Evolutionary conservation across 805 yeast genomes (phyloP).

Genomic region (Candida multigemmis): DNA sequence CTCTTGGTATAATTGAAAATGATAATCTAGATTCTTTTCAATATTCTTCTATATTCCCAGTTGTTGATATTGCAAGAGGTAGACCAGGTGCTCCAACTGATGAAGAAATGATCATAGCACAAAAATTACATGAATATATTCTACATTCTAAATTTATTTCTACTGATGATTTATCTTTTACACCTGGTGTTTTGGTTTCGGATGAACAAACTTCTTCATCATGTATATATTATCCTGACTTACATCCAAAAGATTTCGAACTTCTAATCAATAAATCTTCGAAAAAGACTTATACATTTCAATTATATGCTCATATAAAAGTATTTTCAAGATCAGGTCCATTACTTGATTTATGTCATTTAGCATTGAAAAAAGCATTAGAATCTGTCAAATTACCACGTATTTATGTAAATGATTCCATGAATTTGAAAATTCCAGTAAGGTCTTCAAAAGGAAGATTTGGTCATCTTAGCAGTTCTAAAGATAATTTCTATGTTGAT

Average conservation of each 20-base stretch:
- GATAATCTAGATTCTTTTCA: constrained; percentile 8
- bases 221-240: constrained; percentile 11
- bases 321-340: constrained; percentile 81
- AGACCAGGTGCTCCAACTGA: constrained; percentile 73
- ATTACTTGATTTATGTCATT: constrained; percentile 67
- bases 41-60: constrained; percentile 49
- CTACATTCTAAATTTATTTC: constrained; percentile 47
- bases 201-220: constrained; percentile 6
- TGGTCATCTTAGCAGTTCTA: constrained; percentile 40
- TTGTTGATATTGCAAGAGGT: constrained; percentile 71
- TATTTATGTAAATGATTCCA: constrained; percentile 58
- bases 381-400: constrained; percentile 53
- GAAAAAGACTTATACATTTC: constrained; percentile 25
- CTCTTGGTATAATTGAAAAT: constrained; percentile 58
- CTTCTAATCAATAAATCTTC: constrained; percentile 7
- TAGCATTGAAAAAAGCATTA: constrained; percentile 56
- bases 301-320: constrained; percentile 63
- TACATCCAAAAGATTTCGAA: constrained; percentile 8
- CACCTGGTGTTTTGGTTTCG: constrained; percentile 11
- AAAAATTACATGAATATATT: constrained; percentile 51
- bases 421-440: constrained; percentile 41
- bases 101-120: constrained; percentile 74
- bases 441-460: constrained; percentile 38
- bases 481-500: constrained; percentile 45
- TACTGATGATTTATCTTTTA: constrained; percentile 16